Percentiles rank a stretch among this genome's conserved stretches.
Evolutionary conservation across 306 rosid species (phyloP).

Genomic region (Quercus bicolor): DNA sequence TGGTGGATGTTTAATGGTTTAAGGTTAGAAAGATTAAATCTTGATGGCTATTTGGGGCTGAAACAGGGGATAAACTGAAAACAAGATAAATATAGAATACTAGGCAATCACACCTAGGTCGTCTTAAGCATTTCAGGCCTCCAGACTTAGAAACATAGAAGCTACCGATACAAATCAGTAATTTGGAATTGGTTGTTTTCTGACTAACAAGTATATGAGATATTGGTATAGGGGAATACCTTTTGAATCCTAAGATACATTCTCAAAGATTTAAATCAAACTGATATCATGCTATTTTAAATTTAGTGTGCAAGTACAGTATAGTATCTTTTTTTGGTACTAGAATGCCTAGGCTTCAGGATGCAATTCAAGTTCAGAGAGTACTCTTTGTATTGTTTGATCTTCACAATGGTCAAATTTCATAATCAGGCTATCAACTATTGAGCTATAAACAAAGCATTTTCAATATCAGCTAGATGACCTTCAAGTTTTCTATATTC

Average conservation of each 20-base stretch:
- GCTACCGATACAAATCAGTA: background rate
- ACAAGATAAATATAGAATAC: no score
- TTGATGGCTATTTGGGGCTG: no score
- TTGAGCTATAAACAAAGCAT: conserved; percentile 50
- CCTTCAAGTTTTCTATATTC: conserved; percentile 54
- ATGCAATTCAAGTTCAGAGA: conserved; percentile 79
- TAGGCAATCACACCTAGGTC: no score
- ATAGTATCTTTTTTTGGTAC: conserved; percentile 80
- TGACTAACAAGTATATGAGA: background rate
- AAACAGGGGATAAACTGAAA: no score
- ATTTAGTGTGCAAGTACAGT: background rate
- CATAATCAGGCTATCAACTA: background rate
- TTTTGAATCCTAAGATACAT: background rate
- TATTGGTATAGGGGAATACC: background rate
- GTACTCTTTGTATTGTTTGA: conserved; percentile 74
- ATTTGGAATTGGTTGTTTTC: background rate
- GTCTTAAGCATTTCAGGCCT: no score
- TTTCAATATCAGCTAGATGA: conserved; percentile 52
- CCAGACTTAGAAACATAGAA: no score
- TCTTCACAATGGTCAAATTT: conserved; percentile 47
- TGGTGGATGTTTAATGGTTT: no score
- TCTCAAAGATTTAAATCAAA: background rate
- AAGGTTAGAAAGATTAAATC: no score
- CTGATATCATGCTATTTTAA: background rate
- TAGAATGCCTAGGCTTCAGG: conserved; percentile 88